Evolutionary conservation across 768 basidiomycete species (phyloP), one percentile per base, ranked within the genome.

Genomic region (Psilocybe tampanensis): DNA sequence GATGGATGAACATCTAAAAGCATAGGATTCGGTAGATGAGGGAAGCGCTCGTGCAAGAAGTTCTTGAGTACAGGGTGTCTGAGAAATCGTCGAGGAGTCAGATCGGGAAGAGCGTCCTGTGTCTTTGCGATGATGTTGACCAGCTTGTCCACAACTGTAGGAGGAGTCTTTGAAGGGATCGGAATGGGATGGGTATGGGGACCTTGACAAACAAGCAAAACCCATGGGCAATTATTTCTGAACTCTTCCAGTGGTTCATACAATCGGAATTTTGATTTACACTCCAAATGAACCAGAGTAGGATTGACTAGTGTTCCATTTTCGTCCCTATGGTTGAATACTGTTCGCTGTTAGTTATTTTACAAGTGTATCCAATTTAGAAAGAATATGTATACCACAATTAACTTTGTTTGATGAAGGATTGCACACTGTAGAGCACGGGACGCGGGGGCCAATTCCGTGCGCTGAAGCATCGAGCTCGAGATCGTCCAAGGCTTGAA

Each of bases 151-250:
- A 36, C 26, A 12, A 67, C 56, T 3, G 19, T 1, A 1, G 58
- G 61, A 1, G 68, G 68, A 12, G 66, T 64, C 21, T 59, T 65
- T 8, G 42, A 18, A 0, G 63, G 65, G 13, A 66, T 41, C 0
- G 65, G 66, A 47, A 69, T 58, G 26, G 66, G 64, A 44, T 69
- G 68, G 2, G 29, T 12, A 47, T 69, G 68, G 21, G 32, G 51
- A 17, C 66, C 64, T 7, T 21, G 45, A 41, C 52, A 48, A 0
- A 62, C 26, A 0, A 69, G 36, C 7, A 66, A 44, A 1, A 66
- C 50, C 17, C 44, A 53, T 8, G 68, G 60, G 36, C 60, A 61
- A 0, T 33, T 7, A 5, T 13, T 8, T 17, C 49, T 43, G 18
- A 26, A 49, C 13, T 55, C 53, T 11, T 44, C 22, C 1, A 51